phyloP scores from a whole-genome alignment of 345 rosid genomes.

The Salix udensis region DNA sequence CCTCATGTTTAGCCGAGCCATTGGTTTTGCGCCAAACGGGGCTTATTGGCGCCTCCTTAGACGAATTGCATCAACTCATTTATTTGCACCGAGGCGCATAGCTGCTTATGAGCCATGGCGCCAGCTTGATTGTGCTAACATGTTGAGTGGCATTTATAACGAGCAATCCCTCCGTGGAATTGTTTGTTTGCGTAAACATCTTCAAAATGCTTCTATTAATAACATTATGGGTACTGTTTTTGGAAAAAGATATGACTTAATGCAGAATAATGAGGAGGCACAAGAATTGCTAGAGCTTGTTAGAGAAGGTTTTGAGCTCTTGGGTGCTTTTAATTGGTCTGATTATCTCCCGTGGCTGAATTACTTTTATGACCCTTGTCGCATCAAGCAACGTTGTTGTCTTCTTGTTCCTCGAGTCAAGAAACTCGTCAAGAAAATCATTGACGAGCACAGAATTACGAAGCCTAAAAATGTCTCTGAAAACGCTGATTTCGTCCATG shows the following conservation, averaged over 20 bases:
- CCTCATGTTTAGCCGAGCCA: slow-evolving; percentile 58
- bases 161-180: slow-evolving; percentile 27
- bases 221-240: slow-evolving; percentile 57
- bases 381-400: slow-evolving; percentile 35
- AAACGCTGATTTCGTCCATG: slow-evolving; percentile 44
- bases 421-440: slow-evolving; percentile 36
- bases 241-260: slow-evolving; percentile 39
- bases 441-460: slow-evolving; percentile 29
- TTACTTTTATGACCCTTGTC: slow-evolving; percentile 42
- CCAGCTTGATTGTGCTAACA: slow-evolving; percentile 30
- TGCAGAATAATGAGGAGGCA: slow-evolving; percentile 10
- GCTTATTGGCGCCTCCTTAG: slow-evolving; percentile 47
- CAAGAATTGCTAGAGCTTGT: slow-evolving; percentile 39
- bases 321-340: slow-evolving; percentile 64
- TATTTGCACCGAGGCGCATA: slow-evolving; percentile 42
- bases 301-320: slow-evolving; percentile 47
- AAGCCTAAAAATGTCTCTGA: slow-evolving; percentile 6
- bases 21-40: slow-evolving; percentile 53
- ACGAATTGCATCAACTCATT: slow-evolving; percentile 42
- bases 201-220: slow-evolving; percentile 45
- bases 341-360: slow-evolving; percentile 52
- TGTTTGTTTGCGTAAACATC: slow-evolving; percentile 39
- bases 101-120: slow-evolving; percentile 42
- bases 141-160: slow-evolving; percentile 21
- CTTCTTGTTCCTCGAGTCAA: slow-evolving; percentile 45